Percentiles rank a stretch among this genome's conserved stretches.
Conservation (phyloP, 1,139 yeast genomes). For the Spathaspora sp. region DNA sequence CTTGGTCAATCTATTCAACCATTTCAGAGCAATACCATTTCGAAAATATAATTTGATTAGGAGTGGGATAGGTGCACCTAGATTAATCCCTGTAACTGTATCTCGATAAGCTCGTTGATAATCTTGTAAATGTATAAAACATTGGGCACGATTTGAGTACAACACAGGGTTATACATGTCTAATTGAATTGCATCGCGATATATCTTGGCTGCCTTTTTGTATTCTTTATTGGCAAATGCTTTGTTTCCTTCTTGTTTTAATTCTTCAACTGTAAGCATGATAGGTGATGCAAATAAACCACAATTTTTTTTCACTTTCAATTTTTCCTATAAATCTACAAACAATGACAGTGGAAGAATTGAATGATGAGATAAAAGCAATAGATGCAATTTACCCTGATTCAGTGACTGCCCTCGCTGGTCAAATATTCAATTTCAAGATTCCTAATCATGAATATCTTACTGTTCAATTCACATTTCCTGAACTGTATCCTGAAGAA, state of each 20-base stretch:
- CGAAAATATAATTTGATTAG: conserved; percentile 59
- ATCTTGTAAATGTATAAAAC: conserved; percentile 56
- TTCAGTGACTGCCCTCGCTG: conserved; percentile 26
- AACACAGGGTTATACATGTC: conserved; percentile 62
- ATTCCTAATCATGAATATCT: conserved; percentile 67
- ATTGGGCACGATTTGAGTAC: conserved; percentile 79
- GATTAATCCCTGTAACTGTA: conserved; percentile 55
- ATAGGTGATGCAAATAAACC: background rate
- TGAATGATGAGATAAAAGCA: conserved; percentile 77
- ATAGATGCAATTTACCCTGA: conserved; percentile 89
- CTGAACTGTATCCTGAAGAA: conserved; percentile 65
- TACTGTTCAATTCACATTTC: conserved; percentile 65
- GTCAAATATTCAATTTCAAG: conserved; percentile 47
- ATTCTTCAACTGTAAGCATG: conserved; percentile 25
- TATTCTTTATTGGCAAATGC: conserved; percentile 59
- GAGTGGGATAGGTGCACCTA: conserved; percentile 32
- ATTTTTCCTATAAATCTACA: background rate
- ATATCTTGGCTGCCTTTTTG: conserved; percentile 57
- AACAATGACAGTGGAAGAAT: conserved; percentile 50
- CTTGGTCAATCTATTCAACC: conserved; percentile 26
- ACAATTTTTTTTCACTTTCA: background rate
- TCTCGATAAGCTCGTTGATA: conserved; percentile 61
- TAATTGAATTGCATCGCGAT: conserved; percentile 62
- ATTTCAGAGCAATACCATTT: conserved; percentile 47
- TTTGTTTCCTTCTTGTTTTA: conserved; percentile 60